These are phyloP conservation scores for Candida frijolesensis DNA, from an alignment of 1,139 yeast genomes.

Conservation along the genomic window DNA sequence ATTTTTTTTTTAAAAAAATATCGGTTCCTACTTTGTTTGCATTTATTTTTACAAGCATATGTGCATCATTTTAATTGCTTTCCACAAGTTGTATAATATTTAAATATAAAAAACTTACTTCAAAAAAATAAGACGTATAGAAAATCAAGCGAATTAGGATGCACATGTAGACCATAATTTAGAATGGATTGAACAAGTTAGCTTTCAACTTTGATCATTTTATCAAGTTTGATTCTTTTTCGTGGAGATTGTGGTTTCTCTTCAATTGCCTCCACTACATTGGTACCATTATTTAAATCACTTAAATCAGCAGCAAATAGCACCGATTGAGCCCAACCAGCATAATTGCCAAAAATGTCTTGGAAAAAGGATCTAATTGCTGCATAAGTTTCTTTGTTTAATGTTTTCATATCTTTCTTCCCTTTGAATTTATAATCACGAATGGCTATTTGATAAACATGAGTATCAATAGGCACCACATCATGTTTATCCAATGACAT, in stretches of 20 bases:
- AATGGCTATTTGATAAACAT: conserved; percentile 88
- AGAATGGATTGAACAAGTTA: too few species aligned
- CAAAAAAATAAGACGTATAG: too few species aligned
- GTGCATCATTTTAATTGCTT: too few species aligned
- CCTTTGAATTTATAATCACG: conserved; percentile 72
- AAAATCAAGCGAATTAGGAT: too few species aligned
- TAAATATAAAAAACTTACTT: not conserved
- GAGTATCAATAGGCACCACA: conserved; percentile 95
- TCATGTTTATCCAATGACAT: conserved; percentile 91
- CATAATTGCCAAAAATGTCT: conserved; percentile 81
- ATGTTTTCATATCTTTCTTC: conserved; percentile 45
- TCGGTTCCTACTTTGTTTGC: not conserved
- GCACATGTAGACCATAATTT: too few species aligned
- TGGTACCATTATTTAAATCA: conserved; percentile 59
- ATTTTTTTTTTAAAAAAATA: not conserved
- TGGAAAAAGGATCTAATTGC: conserved; percentile 64
- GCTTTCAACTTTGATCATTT: conserved; percentile 1
- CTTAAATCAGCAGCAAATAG: conserved; percentile 81
- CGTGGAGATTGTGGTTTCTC: conserved; percentile 2
- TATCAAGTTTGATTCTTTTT: not conserved
- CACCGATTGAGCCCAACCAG: conserved; percentile 98
- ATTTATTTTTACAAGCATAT: too few species aligned
- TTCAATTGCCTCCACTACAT: conserved; percentile 7
- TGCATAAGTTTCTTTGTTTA: conserved; percentile 61
- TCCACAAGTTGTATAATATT: not conserved